Base-by-base conservation (phyloP, 2,329 filamentous ascomycete genomes). In the Arthrobotrys entomopaga region DNA sequence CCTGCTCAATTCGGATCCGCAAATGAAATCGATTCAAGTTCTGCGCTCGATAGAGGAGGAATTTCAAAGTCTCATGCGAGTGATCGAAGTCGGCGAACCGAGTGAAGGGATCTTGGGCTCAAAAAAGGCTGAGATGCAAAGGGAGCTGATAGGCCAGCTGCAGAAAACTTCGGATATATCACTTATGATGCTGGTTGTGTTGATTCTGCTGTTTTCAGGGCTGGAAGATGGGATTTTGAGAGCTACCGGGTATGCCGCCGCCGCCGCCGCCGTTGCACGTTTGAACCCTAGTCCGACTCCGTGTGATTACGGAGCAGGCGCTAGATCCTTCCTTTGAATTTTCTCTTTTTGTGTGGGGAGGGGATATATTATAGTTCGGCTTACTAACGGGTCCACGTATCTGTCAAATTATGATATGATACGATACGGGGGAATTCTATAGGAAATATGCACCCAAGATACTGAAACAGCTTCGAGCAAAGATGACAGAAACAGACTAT, bases 381-480 rank as follows among this genome's bases (percentile, higher is more conserved):
- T 48, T 26, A 69, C 65, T 61, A 56, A 61, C 46, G 19, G 15
- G 22, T 52, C 20, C 34, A 22, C 42, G 20, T 46, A 8, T 58
- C 24, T 26, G 24, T 26, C 24, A 26, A 26, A 26, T 3, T 26
- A 26, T 26, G 24, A 26, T 26, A 26, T 7, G 24, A 26, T 26
- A 43, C 40, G 40, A 10, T 13, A 43, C 11, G 11, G 40, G 11
- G 11, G 10, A 43, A 4, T 43, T 43, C 11, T 43, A 43, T 43
- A 79, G 78, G 57, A 78, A 79, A 77, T 78, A 79, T 50, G 78
- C 78, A 29, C 78, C 78, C 15, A 79, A 78, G 67, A 58, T 79
- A 2, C 70, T 79, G 3, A 78, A 78, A 53, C 59, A 75, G 16
- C 71, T 78, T 20, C 70, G 61, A 22, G 60, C 65, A 22, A 69